Conservation (phyloP, 495 filamentous ascomycete species). For the Penicillium silybi region DNA sequence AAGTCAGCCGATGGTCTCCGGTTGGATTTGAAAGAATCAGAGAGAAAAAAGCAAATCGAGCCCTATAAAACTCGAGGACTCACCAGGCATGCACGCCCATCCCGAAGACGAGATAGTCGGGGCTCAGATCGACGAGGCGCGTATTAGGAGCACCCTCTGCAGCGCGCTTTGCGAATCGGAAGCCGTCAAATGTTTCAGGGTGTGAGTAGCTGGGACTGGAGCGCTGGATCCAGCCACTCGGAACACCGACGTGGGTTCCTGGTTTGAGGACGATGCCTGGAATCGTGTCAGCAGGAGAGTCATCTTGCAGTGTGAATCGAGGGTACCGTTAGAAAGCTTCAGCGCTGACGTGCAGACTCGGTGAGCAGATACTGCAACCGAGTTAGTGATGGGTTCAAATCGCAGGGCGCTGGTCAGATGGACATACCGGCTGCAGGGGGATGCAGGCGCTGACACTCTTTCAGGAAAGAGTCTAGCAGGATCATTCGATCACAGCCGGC, state of each 20-base stretch:
- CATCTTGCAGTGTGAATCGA: background rate
- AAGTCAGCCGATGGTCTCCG: slow-evolving; percentile 13
- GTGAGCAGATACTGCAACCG: slow-evolving; percentile 22
- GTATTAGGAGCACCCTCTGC: slow-evolving; percentile 13
- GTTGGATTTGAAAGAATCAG: slow-evolving; percentile 16
- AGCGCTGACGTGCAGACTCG: slow-evolving; percentile 16
- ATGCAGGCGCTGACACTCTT: slow-evolving; percentile 27
- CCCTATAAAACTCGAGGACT: slow-evolving; percentile 1
- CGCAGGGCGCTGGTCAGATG: background rate
- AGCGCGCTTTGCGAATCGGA: slow-evolving; percentile 23
- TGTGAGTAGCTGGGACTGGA: slow-evolving; percentile 13
- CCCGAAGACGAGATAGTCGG: slow-evolving; percentile 26
- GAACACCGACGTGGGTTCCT: slow-evolving; percentile 22
- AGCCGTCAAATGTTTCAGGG: slow-evolving; percentile 26
- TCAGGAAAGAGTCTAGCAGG: slow-evolving; percentile 27
- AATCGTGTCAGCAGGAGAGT: background rate
- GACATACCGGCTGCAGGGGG: slow-evolving; percentile 23
- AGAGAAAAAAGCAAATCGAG: background rate
- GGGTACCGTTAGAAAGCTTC: slow-evolving; percentile 19
- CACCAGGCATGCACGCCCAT: slow-evolving; percentile 28
- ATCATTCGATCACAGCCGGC: slow-evolving; percentile 17
- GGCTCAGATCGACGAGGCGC: slow-evolving; percentile 20
- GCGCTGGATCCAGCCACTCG: slow-evolving; percentile 22
- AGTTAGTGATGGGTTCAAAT: background rate
- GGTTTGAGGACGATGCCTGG: slow-evolving; percentile 22